Percentiles rank a stretch among this genome's conserved stretches.
Evolutionary conservation across 2,329 filamentous ascomycete genomes (phyloP).

Genomic region (Sclerotinia spermophila): DNA sequence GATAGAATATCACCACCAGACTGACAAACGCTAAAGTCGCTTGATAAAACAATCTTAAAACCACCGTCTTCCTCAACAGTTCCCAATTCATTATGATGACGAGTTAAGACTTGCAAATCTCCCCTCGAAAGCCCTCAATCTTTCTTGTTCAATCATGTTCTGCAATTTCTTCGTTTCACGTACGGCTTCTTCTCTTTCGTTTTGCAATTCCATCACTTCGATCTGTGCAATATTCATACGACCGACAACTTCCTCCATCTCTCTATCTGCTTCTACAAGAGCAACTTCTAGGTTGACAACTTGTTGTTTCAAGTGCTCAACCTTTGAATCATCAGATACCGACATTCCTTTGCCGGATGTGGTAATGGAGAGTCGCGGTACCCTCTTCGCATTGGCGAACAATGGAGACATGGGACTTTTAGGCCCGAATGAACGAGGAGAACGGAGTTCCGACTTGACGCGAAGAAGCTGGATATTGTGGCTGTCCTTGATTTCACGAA

Average conservation of each 20-base stretch:
- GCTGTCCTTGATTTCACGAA: slow-evolving; percentile 69
- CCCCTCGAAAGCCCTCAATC: slow-evolving; percentile 32
- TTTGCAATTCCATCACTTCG: slow-evolving; percentile 75
- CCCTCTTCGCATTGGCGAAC: slow-evolving; percentile 49
- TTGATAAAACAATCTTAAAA: slow-evolving; percentile 16
- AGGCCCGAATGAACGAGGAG: slow-evolving; percentile 51
- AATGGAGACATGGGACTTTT: slow-evolving; percentile 61
- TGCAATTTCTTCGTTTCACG: slow-evolving; percentile 68
- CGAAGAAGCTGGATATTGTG: slow-evolving; percentile 75
- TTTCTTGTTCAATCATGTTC: slow-evolving; percentile 53
- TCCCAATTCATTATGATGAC: slow-evolving; percentile 19
- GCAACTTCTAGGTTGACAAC: slow-evolving; percentile 84
- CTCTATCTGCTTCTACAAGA: slow-evolving; percentile 67
- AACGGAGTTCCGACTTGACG: slow-evolving; percentile 54
- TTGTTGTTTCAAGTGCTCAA: slow-evolving; percentile 70
- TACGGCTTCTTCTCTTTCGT: slow-evolving; percentile 70
- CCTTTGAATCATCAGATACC: slow-evolving; percentile 68
- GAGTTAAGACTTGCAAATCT: slow-evolving; percentile 32
- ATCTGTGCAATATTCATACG: slow-evolving; percentile 81
- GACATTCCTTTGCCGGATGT: slow-evolving; percentile 54
- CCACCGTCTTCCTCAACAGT: background rate
- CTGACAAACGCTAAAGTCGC: slow-evolving; percentile 16
- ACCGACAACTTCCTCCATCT: slow-evolving; percentile 80
- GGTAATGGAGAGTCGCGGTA: slow-evolving; percentile 51
- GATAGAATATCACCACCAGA: background rate